Evolutionary conservation across 768 basidiomycete genomes (phyloP), one percentile per base, ranked within the genome.

Genomic region (Pulveroboletus sp.): DNA sequence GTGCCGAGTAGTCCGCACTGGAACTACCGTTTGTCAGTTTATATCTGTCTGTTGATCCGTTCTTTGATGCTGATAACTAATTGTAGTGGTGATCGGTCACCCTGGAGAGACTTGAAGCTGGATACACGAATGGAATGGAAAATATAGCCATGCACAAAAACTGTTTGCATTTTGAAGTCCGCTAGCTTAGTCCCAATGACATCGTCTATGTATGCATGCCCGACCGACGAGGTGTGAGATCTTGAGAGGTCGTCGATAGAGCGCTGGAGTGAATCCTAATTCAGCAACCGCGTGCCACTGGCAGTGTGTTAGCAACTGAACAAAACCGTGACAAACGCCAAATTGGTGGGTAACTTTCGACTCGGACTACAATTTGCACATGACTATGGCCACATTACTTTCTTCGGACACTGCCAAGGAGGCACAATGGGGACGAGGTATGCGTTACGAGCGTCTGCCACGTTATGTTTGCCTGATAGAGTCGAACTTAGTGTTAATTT

Each of bases 401-500:
- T 55, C 66, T 51, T 52, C 56, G 49, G 55, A 60, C 27, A 47
- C 51, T 39, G 58, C 44, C 46, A 61, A 52, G 45, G 68, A 69
- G 59, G 64, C 61, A 50, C 69, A 71, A 56, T 79, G 77, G 77
- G 77, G 77, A 55, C 63, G 70, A 64, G 68, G 70, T 70, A 51
- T 45, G 63, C 54, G 20, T 41, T 30, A 14, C 36, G 34, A 43
- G 43, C 50, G 44, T 43, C 37, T 52, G 51, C 22, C 47, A 55
- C 41, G 47, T 51, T 45, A 19, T 36, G 27, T 39, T 13, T 22
- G 45, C 37, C 51, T 66, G 46, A 68, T 32, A 37, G 46, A 49
- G 47, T 42, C 19, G 34, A 51, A 55, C 39, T 22, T 13, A 94
- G 91, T 91, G 34, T 68, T 91, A 56, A 83, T 93, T 57, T 87